Conservation (phyloP, 306 rosid species). For the Cucurbita ficifolia region DNA sequence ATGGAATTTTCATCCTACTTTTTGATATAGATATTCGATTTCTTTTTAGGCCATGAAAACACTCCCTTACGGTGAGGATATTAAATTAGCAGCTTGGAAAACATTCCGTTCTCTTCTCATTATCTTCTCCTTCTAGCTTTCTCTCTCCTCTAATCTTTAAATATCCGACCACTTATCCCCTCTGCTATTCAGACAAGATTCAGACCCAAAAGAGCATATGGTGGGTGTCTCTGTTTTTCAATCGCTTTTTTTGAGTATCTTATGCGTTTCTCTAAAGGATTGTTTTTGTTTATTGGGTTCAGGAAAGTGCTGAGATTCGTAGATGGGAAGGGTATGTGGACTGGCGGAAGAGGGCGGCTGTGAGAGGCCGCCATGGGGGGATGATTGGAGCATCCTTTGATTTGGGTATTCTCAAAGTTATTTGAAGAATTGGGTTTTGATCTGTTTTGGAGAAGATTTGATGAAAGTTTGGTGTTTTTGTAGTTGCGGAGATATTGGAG, state of each 20-base stretch:
- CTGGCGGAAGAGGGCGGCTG: constrained; percentile 67
- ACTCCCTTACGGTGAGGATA: too few species aligned
- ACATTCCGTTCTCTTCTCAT: constrained; percentile 16
- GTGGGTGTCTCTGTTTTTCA: constrained; percentile 11
- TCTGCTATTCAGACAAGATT: constrained; percentile 9
- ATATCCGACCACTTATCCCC: constrained; percentile 19
- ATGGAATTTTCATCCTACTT: too few species aligned
- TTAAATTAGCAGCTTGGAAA: too few species aligned
- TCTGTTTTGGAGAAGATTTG: not conserved
- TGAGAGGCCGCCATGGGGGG: constrained; percentile 71
- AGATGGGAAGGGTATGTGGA: constrained; percentile 82
- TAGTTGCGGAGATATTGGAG: constrained; percentile 67
- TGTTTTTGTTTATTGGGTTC: constrained; percentile 46
- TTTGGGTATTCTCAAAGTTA: too few species aligned
- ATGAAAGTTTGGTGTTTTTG: too few species aligned
- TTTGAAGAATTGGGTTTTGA: too few species aligned
- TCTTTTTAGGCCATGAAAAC: too few species aligned
- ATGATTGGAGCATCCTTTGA: constrained; percentile 55
- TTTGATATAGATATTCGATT: too few species aligned
- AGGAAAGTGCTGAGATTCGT: constrained; percentile 17
- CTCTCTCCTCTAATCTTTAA: constrained; percentile 20
- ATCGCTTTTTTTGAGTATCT: not conserved
- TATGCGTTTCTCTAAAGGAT: too few species aligned
- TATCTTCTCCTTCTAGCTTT: not conserved
- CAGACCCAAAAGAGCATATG: constrained; percentile 21